Percentiles rank a stretch among this genome's conserved stretches.
Evolutionary conservation across 2,329 filamentous ascomycete species (phyloP).

Genomic region (Tolypocladium endophyticum): DNA sequence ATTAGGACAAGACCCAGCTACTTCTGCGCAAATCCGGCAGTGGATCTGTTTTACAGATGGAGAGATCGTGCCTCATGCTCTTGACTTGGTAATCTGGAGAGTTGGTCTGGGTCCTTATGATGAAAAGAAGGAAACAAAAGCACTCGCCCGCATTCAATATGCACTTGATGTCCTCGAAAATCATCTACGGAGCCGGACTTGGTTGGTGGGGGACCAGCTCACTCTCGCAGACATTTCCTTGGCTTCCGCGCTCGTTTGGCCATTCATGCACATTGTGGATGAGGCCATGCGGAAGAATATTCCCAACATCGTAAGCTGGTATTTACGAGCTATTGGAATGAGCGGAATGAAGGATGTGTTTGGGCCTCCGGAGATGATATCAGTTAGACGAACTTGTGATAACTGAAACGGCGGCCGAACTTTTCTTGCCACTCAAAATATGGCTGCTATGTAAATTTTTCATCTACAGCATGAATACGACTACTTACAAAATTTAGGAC

Average conservation of each 20-base stretch:
- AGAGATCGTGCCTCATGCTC: neutral
- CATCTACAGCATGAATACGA: too few relatives aligned
- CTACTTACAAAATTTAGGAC: too few relatives aligned
- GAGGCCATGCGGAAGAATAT: neutral
- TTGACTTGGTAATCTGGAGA: slow-evolving; percentile 1
- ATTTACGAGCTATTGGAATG: neutral
- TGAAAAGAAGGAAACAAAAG: neutral
- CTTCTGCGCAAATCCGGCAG: neutral
- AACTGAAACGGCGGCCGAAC: too few relatives aligned
- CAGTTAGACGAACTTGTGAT: neutral
- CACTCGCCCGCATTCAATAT: neutral
- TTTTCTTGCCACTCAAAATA: too few relatives aligned
- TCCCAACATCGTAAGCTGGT: neutral
- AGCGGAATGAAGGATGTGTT: neutral
- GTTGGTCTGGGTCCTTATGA: neutral
- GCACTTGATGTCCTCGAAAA: neutral
- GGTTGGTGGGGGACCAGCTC: slow-evolving; percentile 2
- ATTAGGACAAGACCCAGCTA: neutral
- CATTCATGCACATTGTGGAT: neutral
- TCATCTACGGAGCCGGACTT: neutral
- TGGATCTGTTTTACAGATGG: slow-evolving; percentile 1
- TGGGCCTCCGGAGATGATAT: neutral
- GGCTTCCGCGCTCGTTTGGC: neutral
- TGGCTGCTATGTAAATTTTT: too few relatives aligned
- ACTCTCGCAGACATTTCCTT: neutral